These are phyloP conservation scores for Parafenestella ontariensis DNA, from an alignment of 2,329 filamentous ascomycete genomes.

Conservation along the genomic window DNA sequence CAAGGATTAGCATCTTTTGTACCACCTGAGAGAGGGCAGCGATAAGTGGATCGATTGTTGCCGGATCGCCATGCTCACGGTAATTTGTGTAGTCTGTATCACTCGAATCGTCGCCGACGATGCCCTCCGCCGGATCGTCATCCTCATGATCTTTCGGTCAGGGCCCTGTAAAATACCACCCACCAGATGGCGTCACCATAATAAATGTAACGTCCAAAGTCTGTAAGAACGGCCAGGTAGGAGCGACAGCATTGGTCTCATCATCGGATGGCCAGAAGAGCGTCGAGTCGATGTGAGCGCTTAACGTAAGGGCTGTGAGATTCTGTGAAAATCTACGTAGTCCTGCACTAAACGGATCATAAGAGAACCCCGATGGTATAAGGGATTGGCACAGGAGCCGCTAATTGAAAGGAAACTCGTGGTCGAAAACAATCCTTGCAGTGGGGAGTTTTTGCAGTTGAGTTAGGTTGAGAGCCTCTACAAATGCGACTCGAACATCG, in stretches of 20 bases:
- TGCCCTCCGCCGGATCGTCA: conserved; percentile 2
- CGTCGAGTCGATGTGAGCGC: conserved; percentile 12
- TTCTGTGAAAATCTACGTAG: conserved; percentile 14
- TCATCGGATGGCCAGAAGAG: conserved; percentile 22
- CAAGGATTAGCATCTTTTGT: conserved; percentile 16
- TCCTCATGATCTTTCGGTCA: not conserved
- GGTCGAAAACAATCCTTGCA: conserved; percentile 5
- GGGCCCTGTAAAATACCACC: conserved; percentile 22
- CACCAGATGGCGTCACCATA: conserved; percentile 11
- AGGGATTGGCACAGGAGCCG: conserved; percentile 4
- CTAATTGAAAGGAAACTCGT: conserved; percentile 7
- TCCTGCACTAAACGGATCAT: conserved; percentile 18
- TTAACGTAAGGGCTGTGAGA: conserved; percentile 16
- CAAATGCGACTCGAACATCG: conserved; percentile 4
- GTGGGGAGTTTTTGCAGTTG: conserved; percentile 1
- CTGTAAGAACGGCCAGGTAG: conserved; percentile 18
- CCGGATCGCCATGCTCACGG: conserved; percentile 16
- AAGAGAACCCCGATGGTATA: conserved; percentile 6
- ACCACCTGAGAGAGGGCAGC: conserved; percentile 25
- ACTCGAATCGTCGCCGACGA: conserved; percentile 1
- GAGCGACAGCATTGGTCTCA: not conserved
- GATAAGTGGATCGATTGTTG: conserved; percentile 22
- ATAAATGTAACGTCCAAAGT: conserved; percentile 12
- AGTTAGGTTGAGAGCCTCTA: not conserved
- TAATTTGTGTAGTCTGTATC: conserved; percentile 6